phyloP scores from a whole-genome alignment of 805 yeast species.

The Metschnikowia hibisci region DNA sequence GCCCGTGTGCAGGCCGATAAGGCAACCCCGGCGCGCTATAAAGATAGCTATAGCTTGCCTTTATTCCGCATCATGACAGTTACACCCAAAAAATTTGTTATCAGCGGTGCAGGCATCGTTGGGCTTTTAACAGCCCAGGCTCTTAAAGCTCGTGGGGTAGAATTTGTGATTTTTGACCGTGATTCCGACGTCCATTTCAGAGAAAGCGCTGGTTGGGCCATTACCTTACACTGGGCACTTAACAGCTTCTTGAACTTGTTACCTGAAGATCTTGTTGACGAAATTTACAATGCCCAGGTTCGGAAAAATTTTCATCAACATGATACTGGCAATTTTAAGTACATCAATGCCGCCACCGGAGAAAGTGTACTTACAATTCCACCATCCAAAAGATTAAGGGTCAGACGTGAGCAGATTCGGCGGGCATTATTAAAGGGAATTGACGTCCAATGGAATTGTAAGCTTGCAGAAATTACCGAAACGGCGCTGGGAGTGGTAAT shows the following conservation, averaged over 20 bases:
- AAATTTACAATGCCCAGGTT: constrained; percentile 24
- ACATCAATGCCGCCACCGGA: constrained; percentile 26
- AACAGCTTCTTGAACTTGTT: constrained; percentile 19
- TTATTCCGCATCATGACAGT: neutral
- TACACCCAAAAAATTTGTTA: constrained; percentile 1
- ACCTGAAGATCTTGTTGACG: constrained; percentile 18
- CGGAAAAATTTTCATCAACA: constrained; percentile 22
- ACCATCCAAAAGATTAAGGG: constrained; percentile 26
- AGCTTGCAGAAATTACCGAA: constrained; percentile 12
- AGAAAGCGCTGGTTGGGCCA: constrained; percentile 30
- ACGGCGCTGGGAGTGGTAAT: constrained; percentile 5
- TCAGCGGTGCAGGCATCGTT: constrained; percentile 8
- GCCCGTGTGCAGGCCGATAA: neutral
- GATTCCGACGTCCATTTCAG: constrained; percentile 21
- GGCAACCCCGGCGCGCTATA: no score
- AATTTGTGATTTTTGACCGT: constrained; percentile 24
- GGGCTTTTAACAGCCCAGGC: constrained; percentile 22
- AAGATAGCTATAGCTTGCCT: no score
- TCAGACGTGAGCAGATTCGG: constrained; percentile 27
- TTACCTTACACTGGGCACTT: constrained; percentile 29
- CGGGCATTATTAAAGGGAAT: constrained; percentile 20
- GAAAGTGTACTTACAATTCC: constrained; percentile 25
- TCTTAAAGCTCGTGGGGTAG: constrained; percentile 19
- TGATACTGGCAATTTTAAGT: constrained; percentile 26
- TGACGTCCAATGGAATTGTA: constrained; percentile 26